A percentile compares a stretch with the other conserved stretches of the same genome.
These are phyloP conservation scores for Scutellaria barbata DNA, from an alignment of 257 asterid genomes.

Conservation along the genomic window DNA sequence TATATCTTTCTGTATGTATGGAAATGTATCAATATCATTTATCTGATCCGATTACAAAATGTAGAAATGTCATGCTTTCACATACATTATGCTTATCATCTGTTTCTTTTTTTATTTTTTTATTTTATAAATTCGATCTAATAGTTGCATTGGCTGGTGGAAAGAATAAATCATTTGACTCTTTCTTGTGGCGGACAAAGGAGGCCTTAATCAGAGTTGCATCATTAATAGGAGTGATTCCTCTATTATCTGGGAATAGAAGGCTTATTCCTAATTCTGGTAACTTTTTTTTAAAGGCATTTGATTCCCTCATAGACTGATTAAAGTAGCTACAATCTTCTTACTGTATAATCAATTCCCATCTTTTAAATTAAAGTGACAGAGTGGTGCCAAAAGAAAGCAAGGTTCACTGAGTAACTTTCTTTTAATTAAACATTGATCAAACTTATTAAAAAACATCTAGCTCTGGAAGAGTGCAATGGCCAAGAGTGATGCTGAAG, in stretches of 20 bases:
- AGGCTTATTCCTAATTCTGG: conserved; percentile 1
- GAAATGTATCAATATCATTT: conserved; percentile 2
- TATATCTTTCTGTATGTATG: background rate
- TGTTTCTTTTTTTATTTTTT: too few relatives aligned
- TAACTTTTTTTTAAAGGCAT: conserved; percentile 19
- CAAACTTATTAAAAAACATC: background rate
- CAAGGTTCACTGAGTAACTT: conserved; percentile 1
- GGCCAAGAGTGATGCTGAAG: conserved; percentile 52
- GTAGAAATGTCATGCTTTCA: background rate
- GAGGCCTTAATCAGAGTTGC: background rate
- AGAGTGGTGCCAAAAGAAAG: background rate
- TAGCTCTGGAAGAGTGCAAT: conserved; percentile 28
- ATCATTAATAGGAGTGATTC: background rate
- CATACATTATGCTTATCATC: background rate
- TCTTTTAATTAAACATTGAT: background rate
- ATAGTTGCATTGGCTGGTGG: background rate
- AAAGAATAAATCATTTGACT: background rate
- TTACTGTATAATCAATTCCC: background rate
- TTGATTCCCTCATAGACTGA: conserved; percentile 27
- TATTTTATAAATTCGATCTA: too few relatives aligned
- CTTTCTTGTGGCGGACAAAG: conserved; percentile 18
- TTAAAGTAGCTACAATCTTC: conserved; percentile 4
- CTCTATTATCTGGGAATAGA: background rate
- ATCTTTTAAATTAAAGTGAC: background rate
- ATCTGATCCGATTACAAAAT: background rate